Base-by-base conservation (phyloP, 148 eudicot genomes). In the Agrostemma githago region DNA sequence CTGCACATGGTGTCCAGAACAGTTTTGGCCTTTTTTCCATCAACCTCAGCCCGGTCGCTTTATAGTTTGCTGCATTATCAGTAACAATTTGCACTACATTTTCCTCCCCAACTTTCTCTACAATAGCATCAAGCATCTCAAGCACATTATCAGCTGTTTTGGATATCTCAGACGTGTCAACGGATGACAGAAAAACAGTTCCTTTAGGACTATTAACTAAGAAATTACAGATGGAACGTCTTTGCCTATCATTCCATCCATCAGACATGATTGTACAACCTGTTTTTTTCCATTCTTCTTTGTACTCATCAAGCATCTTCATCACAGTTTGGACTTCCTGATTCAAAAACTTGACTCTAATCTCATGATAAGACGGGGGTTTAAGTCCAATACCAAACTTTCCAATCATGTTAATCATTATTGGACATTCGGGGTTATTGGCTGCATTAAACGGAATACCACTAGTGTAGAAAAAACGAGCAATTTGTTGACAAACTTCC, bases 161-260 rank as follows among this genome's bases (percentile, higher is more conserved):
- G 10, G 67, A 62, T 20, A 74, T 62, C 4, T 75, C 70, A 5
- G 63, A 79, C 14, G 78, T 51, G 68, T 79, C 73, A 7, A 74
- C 5, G 2, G 68, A 79, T 2, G 62, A 72, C 14, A 79, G 34
- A 15, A 74, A 79, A 15, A 74, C 26, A 17, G 54, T 8, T 15
- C 39, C 71, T 21, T 66, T 66, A 15, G 70, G 70, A 11, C 11
- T 66, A 66, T 66, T 66, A 6, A 66, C 70, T 19, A 66, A 15
- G 11, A 66, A 66, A 41, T 26, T 26, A 26, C 34, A 26, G 34
- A 26, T 26, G 34, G 34, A 26, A 26, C 34, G 34, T 26, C 34
- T 26, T 26, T 26, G 34, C 34, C 34, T 26, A 26, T 26, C 34
- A 26, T 1, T 26, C 34, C 34, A 26, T 26, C 34, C 34, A 26